Percentiles rank a stretch among this genome's conserved stretches.
These are phyloP conservation scores for Limtongia smithiae DNA, from an alignment of 805 yeast species.

Conservation along the genomic window DNA sequence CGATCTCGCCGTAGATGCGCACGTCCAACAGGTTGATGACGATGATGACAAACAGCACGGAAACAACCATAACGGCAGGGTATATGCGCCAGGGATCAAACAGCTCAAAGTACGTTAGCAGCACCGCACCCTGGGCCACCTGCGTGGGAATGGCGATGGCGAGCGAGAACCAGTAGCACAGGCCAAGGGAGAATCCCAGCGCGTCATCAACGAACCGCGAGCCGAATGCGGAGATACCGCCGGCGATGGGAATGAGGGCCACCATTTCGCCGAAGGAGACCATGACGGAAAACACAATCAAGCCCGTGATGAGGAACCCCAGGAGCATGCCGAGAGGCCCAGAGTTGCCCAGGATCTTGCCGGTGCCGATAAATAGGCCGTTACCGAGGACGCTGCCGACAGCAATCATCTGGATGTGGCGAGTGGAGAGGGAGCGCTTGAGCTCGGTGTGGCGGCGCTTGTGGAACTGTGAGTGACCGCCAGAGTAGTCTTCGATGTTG, in stretches of 20 bases:
- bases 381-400: constrained; percentile 75
- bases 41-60: constrained; percentile 46
- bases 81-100: constrained; percentile 50
- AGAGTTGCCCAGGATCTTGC: constrained; percentile 51
- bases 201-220: constrained; percentile 49
- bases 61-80: constrained; percentile 67
- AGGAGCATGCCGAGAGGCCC: constrained; percentile 42
- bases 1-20: constrained; percentile 65
- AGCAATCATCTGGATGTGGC: constrained; percentile 72
- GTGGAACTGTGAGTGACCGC: not conserved
- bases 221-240: constrained; percentile 52
- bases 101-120: constrained; percentile 63
- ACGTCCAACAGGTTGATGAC: constrained; percentile 54
- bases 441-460: constrained; percentile 20
- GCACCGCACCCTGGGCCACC: constrained; percentile 72
- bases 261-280: constrained; percentile 30
- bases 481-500: constrained; percentile 21
- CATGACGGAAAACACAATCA: constrained; percentile 31
- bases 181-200: constrained; percentile 52
- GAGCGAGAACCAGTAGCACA: constrained; percentile 71
- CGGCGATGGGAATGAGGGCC: constrained; percentile 46
- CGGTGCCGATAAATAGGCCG: constrained; percentile 69
- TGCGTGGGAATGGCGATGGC: constrained; percentile 74
- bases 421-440: constrained; percentile 44
- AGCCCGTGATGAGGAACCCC: constrained; percentile 35